Evolutionary conservation across 164 flowering plant species (phyloP), one percentile per base, ranked within the genome.

Genomic region (Pachysandra terminalis): DNA sequence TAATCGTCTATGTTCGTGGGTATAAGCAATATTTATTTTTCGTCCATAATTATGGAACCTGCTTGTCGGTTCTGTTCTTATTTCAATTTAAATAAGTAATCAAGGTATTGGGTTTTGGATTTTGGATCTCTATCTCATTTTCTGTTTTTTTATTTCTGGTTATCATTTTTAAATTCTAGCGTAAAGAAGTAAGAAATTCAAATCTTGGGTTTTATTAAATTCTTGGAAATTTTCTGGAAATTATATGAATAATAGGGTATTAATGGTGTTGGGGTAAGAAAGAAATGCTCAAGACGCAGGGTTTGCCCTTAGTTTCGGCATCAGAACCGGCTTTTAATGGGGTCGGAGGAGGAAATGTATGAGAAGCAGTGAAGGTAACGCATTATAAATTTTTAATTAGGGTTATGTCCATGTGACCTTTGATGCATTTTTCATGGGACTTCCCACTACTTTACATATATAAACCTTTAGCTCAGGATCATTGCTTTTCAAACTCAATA

Each of bases 331-430:
- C 85, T 83, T 86, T 87, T 19, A 48, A 70, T 64, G 75, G 75
- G 59, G 75, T 67, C 66, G 68, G 74, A 65, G 70, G 68, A 70
- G 74, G 54, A 72, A 81, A 69, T 77, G 86, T 71, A 75, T 70
- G 78, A 65, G 73, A 53, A 62, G 75, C 57, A 73, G 78, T 72
- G 77, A 68, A 70, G 60, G 68, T 64, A 79, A 82, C 86, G 82
- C 80, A 74, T 75, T 48, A 32, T 0, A 19, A 55, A 19, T 28
- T 63, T 62, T 61, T 59, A 32, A 54, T 60, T 56, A 57, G 59
- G 49, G 63, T 71, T 53, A 63, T 64, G 57, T 74, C 90, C 94
- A 91, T 85, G 97, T 91, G 94, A 88, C 73, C 81, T 70, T 77
- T 64, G 74, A 70, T 79, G 82, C 88, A 75, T 78, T 84, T 79